phyloP scores from a whole-genome alignment of 2,329 filamentous ascomycete genomes.

The Fusarium brachygibbosum region DNA sequence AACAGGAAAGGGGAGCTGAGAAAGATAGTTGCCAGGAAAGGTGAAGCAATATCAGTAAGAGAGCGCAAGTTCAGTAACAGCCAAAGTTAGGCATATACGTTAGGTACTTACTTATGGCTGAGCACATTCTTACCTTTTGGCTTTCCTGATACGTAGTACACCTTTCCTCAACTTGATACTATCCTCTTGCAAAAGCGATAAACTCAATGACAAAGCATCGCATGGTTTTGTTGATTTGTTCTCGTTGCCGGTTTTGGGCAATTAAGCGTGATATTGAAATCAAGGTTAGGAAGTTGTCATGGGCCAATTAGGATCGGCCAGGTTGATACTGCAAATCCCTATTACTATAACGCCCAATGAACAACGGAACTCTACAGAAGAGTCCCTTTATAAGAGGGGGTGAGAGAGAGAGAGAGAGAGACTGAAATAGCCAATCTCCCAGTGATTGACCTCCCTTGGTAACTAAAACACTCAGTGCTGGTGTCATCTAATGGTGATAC shows the following conservation, averaged over 20 bases:
- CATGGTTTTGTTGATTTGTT: slow-evolving; percentile 13
- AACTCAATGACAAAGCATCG: slow-evolving; percentile 31
- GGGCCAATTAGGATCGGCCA: slow-evolving; percentile 33
- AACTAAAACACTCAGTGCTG: slow-evolving; percentile 49
- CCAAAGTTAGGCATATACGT: not conserved
- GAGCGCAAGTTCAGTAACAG: not conserved
- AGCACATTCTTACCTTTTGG: not conserved
- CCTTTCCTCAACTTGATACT: too few relatives aligned
- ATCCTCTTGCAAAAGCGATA: slow-evolving; percentile 4
- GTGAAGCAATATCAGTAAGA: not conserved
- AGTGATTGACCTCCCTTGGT: slow-evolving; percentile 44
- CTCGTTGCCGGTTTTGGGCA: slow-evolving; percentile 14
- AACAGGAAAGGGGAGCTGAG: slow-evolving; percentile 21
- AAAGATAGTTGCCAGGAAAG: slow-evolving; percentile 6
- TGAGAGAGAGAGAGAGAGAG: not conserved
- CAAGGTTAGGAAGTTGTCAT: slow-evolving; percentile 25
- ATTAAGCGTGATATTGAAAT: slow-evolving; percentile 33
- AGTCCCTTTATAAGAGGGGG: not conserved
- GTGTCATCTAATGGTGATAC: not conserved
- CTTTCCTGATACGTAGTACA: not conserved
- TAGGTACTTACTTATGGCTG: not conserved
- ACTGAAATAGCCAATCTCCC: slow-evolving; percentile 20
- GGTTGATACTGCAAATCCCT: slow-evolving; percentile 30
- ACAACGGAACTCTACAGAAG: slow-evolving; percentile 2
- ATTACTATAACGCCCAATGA: not conserved